phyloP scores from a whole-genome alignment of 495 filamentous ascomycete species.

The Lasiosphaeria ovina region DNA sequence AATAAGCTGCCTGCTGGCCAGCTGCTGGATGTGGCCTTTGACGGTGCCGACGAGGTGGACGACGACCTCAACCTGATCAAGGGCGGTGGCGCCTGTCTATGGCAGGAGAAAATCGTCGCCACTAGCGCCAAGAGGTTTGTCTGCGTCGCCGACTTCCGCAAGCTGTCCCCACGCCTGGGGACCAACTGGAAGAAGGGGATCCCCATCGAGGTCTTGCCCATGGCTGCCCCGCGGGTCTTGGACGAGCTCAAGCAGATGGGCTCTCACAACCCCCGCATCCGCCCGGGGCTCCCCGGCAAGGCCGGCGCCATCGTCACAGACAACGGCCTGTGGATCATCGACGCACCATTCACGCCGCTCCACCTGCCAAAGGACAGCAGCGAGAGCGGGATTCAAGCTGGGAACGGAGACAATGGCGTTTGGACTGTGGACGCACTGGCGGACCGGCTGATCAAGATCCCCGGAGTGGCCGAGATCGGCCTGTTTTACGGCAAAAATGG shows the following conservation, averaged over 20 bases:
- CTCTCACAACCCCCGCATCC: constrained; percentile 62
- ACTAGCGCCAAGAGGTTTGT: constrained; percentile 83
- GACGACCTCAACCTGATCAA: constrained; percentile 95
- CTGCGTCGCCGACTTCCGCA: constrained; percentile 90
- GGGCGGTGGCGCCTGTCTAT: constrained; percentile 92
- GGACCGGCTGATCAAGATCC: constrained; percentile 70
- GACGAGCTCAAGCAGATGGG: constrained; percentile 67
- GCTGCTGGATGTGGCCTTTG: constrained; percentile 74
- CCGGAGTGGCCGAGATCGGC: constrained; percentile 88
- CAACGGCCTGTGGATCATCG: constrained; percentile 90
- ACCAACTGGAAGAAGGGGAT: constrained; percentile 74
- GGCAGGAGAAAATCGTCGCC: constrained; percentile 97
- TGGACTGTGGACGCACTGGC: constrained; percentile 79
- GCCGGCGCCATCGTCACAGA: constrained; percentile 86
- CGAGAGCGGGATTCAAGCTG: constrained; percentile 30
- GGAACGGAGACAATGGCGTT: constrained; percentile 53
- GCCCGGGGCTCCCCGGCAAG: constrained; percentile 65
- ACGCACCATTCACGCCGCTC: constrained; percentile 78
- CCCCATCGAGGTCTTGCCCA: constrained; percentile 89
- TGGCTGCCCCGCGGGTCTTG: constrained; percentile 70
- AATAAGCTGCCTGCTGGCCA: constrained; percentile 61
- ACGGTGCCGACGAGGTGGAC: constrained; percentile 97
- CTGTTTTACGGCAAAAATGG: constrained; percentile 82
- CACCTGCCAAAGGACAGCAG: constrained; percentile 58
- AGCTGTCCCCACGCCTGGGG: constrained; percentile 74